phyloP scores from a whole-genome alignment of 176 grass and related monocot species.

The Zizania latifolia region DNA sequence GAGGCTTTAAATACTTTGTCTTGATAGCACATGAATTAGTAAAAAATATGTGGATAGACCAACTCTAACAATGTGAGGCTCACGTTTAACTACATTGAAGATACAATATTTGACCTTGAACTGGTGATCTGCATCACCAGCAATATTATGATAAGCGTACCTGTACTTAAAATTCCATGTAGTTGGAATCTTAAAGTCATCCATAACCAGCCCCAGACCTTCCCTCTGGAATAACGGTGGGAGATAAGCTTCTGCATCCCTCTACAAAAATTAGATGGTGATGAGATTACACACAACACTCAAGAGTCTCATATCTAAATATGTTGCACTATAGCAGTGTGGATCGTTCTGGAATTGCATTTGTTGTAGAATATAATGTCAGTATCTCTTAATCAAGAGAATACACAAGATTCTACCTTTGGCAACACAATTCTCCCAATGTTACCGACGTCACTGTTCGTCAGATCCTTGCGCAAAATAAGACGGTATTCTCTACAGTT shows the following conservation, averaged over 20 bases:
- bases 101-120: not conserved
- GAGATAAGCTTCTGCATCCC: conserved; percentile 70
- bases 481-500: conserved; percentile 40
- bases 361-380: not conserved
- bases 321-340: not conserved
- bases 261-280: conserved; percentile 46
- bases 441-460: conserved; percentile 84
- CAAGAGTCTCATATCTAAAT: not conserved
- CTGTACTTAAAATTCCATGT: conserved; percentile 92
- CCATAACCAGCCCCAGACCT: conserved; percentile 57
- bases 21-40: not conserved
- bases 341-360: not conserved
- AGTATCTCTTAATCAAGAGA: not conserved
- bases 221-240: conserved; percentile 67
- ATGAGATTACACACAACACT: not conserved
- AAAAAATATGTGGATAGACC: no score
- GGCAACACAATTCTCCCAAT: conserved; percentile 82
- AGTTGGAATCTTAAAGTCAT: conserved; percentile 54
- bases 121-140: not conserved
- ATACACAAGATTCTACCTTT: conserved; percentile 47
- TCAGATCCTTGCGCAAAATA: conserved; percentile 69
- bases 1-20: not conserved
- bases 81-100: not conserved
- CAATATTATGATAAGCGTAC: conserved; percentile 15
- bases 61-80: no score